A percentile compares a stretch with the other conserved stretches of the same genome.
phyloP scores from a whole-genome alignment of 352 stramenopile genomes.

The Phytophthora colocasiae region DNA sequence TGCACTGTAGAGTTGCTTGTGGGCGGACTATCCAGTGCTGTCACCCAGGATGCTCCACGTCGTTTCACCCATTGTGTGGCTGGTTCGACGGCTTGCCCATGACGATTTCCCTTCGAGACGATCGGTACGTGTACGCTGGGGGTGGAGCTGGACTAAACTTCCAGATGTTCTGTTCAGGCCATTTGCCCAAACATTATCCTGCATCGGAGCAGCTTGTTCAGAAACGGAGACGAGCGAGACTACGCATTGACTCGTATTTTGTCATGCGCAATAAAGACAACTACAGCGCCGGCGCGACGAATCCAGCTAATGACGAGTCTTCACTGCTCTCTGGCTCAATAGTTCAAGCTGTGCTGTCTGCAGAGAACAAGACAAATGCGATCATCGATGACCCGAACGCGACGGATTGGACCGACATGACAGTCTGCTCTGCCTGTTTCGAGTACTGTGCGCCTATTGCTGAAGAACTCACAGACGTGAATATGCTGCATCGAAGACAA shows the following conservation, averaged over 20 bases:
- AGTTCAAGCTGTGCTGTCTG: slow-evolving; percentile 57
- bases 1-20: slow-evolving; percentile 80
- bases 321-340: slow-evolving; percentile 59
- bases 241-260: slow-evolving; percentile 83
- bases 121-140: slow-evolving; percentile 73
- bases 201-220: slow-evolving; percentile 51
- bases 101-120: slow-evolving; percentile 55
- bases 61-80: slow-evolving; percentile 86
- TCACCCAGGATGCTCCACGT: slow-evolving; percentile 55
- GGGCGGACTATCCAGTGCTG: slow-evolving; percentile 77
- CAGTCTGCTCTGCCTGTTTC: slow-evolving; percentile 81
- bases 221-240: slow-evolving; percentile 56
- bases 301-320: slow-evolving; percentile 32
- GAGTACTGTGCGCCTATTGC: slow-evolving; percentile 67
- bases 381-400: slow-evolving; percentile 25
- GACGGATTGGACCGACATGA: slow-evolving; percentile 71
- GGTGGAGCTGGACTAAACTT: slow-evolving; percentile 80
- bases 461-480: slow-evolving; percentile 49
- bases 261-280: slow-evolving; percentile 67
- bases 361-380: slow-evolving; percentile 39
- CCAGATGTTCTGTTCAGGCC: slow-evolving; percentile 62
- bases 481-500: slow-evolving; percentile 72
- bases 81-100: slow-evolving; percentile 88
- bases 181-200: slow-evolving; percentile 62
- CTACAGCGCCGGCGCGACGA: slow-evolving; percentile 26